Conservation (phyloP, 805 yeast species). For the Saccharomycopsis synnaedendra region DNA sequence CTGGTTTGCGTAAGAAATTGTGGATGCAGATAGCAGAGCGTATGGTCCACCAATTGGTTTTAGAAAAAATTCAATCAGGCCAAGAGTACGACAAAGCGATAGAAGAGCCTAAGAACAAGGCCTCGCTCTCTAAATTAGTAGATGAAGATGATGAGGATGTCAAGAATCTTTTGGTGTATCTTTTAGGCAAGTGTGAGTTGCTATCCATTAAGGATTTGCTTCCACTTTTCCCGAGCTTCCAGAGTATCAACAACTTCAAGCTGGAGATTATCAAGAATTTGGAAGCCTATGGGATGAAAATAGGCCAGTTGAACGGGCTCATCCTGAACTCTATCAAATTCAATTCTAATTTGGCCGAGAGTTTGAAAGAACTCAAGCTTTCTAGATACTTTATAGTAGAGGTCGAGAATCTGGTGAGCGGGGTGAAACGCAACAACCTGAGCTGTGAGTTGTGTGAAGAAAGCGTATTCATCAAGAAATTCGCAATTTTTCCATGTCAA, state of each 20-base stretch:
- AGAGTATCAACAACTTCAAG: slow-evolving; percentile 71
- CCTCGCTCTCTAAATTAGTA: slow-evolving; percentile 16
- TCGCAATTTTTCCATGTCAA: slow-evolving; percentile 77
- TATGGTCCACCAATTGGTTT: slow-evolving; percentile 26
- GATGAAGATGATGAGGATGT: slow-evolving; percentile 21
- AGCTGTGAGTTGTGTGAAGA: slow-evolving; percentile 57
- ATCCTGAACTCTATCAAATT: slow-evolving; percentile 65
- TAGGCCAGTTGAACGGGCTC: slow-evolving; percentile 55
- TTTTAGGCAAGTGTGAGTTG: slow-evolving; percentile 33
- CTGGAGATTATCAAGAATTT: slow-evolving; percentile 75
- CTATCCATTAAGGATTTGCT: slow-evolving; percentile 70
- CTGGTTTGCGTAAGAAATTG: slow-evolving; percentile 47
- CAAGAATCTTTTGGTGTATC: slow-evolving; percentile 24
- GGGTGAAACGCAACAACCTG: slow-evolving; percentile 13
- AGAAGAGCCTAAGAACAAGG: slow-evolving; percentile 8
- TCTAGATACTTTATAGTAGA: slow-evolving; percentile 12
- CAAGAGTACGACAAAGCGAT: slow-evolving; percentile 17
- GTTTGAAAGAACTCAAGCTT: slow-evolving; percentile 37
- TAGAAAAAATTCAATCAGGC: slow-evolving; percentile 16
- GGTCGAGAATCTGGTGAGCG: slow-evolving; percentile 1
- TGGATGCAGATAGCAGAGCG: slow-evolving; percentile 60
- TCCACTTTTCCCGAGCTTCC: slow-evolving; percentile 76
- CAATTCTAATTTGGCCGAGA: slow-evolving; percentile 45
- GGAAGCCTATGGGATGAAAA: slow-evolving; percentile 56
- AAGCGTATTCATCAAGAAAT: slow-evolving; percentile 60